A percentile compares a stretch with the other conserved stretches of the same genome.
phyloP scores from a whole-genome alignment of 2,329 filamentous ascomycete genomes.

The Cercospora zeina region DNA sequence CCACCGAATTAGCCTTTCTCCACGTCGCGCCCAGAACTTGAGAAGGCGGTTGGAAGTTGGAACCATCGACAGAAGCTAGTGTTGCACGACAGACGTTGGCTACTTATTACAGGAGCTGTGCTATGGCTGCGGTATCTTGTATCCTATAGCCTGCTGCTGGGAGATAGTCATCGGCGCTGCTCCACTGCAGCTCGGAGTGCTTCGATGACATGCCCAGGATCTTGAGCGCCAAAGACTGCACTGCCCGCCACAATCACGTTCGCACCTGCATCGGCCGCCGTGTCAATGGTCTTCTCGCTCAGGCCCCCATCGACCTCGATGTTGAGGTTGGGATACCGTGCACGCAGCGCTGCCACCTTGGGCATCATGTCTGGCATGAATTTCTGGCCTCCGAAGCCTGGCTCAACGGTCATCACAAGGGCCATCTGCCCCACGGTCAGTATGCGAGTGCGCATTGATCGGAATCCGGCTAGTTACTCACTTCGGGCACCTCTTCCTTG shows the following conservation, averaged over 20 bases:
- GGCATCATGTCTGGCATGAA: slow-evolving; percentile 97
- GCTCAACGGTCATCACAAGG: slow-evolving; percentile 96
- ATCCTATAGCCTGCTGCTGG: slow-evolving; percentile 26
- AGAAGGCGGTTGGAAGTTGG: background rate
- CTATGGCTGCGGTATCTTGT: slow-evolving; percentile 24
- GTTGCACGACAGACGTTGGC: background rate
- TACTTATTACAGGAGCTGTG: background rate
- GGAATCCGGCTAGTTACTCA: slow-evolving; percentile 53
- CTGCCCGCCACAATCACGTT: slow-evolving; percentile 98
- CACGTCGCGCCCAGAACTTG: background rate
- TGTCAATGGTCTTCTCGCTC: slow-evolving; percentile 83
- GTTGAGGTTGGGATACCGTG: slow-evolving; percentile 85
- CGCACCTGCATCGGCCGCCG: slow-evolving; percentile 90
- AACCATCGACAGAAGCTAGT: background rate
- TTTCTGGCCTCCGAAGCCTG: slow-evolving; percentile 95
- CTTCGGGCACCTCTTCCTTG: slow-evolving; percentile 79
- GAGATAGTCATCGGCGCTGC: slow-evolving; percentile 48
- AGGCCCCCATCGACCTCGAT: slow-evolving; percentile 97
- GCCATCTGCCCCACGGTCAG: slow-evolving; percentile 70
- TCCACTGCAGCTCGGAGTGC: slow-evolving; percentile 78
- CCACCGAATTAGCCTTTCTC: background rate
- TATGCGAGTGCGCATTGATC: background rate
- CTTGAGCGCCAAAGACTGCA: slow-evolving; percentile 89
- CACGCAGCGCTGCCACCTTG: slow-evolving; percentile 82
- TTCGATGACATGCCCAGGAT: slow-evolving; percentile 83